Percentiles rank a stretch among this genome's conserved stretches.
These are phyloP conservation scores for Sordariomycetes sp. DNA, from an alignment of 2,329 filamentous ascomycete species.

Conservation along the genomic window DNA sequence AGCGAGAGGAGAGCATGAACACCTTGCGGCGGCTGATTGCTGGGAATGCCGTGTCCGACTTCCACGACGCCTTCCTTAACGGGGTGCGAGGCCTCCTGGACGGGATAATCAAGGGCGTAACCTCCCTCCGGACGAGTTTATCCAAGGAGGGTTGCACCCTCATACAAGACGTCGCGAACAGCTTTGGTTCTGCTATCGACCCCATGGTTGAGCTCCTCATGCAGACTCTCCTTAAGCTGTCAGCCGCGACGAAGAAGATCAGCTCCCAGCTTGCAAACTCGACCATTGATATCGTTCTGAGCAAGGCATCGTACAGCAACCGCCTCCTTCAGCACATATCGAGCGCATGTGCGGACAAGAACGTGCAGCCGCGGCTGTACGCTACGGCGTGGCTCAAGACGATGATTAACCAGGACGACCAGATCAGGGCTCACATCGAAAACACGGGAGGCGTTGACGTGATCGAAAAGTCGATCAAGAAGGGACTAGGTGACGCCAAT, in stretches of 20 bases:
- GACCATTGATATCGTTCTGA: slow-evolving; percentile 72
- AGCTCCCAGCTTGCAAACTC: slow-evolving; percentile 71
- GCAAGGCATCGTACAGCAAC: slow-evolving; percentile 66
- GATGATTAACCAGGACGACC: slow-evolving; percentile 63
- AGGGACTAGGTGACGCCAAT: slow-evolving; percentile 80
- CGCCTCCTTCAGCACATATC: slow-evolving; percentile 81
- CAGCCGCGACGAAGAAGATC: slow-evolving; percentile 86
- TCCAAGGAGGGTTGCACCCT: slow-evolving; percentile 77
- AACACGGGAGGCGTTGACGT: slow-evolving; percentile 73
- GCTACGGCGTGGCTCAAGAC: slow-evolving; percentile 77
- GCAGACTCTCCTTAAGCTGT: slow-evolving; percentile 82
- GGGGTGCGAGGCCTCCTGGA: slow-evolving; percentile 69
- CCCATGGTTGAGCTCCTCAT: slow-evolving; percentile 83
- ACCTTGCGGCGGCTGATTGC: slow-evolving; percentile 70
- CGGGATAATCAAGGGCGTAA: slow-evolving; percentile 77
- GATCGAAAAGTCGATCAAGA: slow-evolving; percentile 81
- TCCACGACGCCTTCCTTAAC: slow-evolving; percentile 56
- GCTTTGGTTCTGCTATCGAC: slow-evolving; percentile 69
- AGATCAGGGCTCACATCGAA: slow-evolving; percentile 75
- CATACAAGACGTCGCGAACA: slow-evolving; percentile 73
- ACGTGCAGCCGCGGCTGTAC: slow-evolving; percentile 73
- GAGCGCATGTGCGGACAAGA: slow-evolving; percentile 81
- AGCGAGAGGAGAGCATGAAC: slow-evolving; percentile 69
- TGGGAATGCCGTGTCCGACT: slow-evolving; percentile 75
- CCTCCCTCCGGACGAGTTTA: slow-evolving; percentile 78